A percentile compares a stretch with the other conserved stretches of the same genome.
phyloP scores from a whole-genome alignment of 768 basidiomycete species.

The Tricholoma furcatifolium region DNA sequence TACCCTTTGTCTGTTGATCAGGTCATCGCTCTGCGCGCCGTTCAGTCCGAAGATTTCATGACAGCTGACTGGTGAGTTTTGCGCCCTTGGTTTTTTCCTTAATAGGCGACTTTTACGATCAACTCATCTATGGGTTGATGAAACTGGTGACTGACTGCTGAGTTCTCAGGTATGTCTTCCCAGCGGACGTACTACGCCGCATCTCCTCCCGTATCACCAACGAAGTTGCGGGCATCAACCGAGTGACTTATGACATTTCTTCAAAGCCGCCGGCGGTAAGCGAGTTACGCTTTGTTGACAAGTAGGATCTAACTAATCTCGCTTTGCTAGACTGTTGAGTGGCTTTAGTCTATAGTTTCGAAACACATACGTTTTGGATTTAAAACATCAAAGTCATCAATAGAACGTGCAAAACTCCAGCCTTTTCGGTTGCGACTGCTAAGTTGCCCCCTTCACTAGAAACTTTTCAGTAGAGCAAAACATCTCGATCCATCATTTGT shows the following conservation, averaged over 20 bases:
- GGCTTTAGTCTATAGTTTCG: slow-evolving; percentile 31
- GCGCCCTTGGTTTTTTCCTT: neutral
- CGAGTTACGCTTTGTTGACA: slow-evolving; percentile 8
- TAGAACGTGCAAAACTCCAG: too few relatives aligned
- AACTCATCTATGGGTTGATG: slow-evolving; percentile 1
- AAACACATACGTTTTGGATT: neutral
- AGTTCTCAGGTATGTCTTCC: slow-evolving; percentile 86
- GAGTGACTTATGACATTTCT: slow-evolving; percentile 94
- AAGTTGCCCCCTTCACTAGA: neutral
- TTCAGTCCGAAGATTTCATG: slow-evolving; percentile 99
- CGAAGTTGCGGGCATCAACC: slow-evolving; percentile 94
- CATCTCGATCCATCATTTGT: neutral
- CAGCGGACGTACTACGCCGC: slow-evolving; percentile 80
- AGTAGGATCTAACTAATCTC: slow-evolving; percentile 4
- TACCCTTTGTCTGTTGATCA: slow-evolving; percentile 23
- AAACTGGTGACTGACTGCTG: slow-evolving; percentile 10
- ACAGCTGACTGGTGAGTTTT: slow-evolving; percentile 89
- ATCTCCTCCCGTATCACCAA: slow-evolving; percentile 98
- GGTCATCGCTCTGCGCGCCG: slow-evolving; percentile 94
- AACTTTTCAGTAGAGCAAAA: neutral
- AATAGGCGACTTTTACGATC: neutral
- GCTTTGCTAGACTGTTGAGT: slow-evolving; percentile 44
- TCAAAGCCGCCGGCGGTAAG: slow-evolving; percentile 93
- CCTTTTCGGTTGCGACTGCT: neutral
- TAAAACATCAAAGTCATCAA: too few relatives aligned